Percentiles rank a stretch among this genome's conserved stretches.
These are phyloP conservation scores for Russula abietina DNA, from an alignment of 768 basidiomycete genomes.

Conservation along the genomic window DNA sequence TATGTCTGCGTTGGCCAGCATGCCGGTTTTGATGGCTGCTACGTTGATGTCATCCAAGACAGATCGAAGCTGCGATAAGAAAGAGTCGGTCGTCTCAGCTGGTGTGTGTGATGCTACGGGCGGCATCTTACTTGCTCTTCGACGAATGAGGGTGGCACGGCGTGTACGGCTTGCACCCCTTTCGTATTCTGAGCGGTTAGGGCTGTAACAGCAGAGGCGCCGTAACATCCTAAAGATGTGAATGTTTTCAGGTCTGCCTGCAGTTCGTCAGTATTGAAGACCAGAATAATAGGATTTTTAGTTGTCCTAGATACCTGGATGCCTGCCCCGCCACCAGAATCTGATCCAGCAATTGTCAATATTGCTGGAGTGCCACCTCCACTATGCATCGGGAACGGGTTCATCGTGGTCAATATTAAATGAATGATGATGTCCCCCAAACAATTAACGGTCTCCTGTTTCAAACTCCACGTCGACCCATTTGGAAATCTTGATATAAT, in stretches of 20 bases:
- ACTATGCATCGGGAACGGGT: not conserved
- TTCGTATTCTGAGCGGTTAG: slow-evolving; percentile 85
- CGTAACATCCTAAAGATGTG: slow-evolving; percentile 72
- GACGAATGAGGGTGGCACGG: slow-evolving; percentile 64
- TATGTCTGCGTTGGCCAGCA: slow-evolving; percentile 64
- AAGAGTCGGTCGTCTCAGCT: no score
- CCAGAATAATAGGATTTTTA: no score
- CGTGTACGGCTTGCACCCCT: slow-evolving; percentile 72
- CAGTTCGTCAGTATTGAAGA: not conserved
- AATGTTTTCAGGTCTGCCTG: slow-evolving; percentile 87
- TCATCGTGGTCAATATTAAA: not conserved
- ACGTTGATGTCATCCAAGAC: slow-evolving; percentile 69
- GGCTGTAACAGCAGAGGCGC: slow-evolving; percentile 76
- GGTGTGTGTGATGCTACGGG: not conserved
- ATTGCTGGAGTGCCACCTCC: slow-evolving; percentile 31
- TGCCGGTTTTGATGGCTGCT: slow-evolving; percentile 74
- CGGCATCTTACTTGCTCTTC: slow-evolving; percentile 55
- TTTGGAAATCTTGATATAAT: not conserved
- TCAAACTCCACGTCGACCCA: not conserved
- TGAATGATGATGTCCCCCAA: no score
- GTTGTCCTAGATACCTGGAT: slow-evolving; percentile 60
- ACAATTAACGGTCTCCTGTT: not conserved
- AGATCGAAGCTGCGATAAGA: slow-evolving; percentile 49
- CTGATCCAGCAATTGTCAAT: slow-evolving; percentile 75
- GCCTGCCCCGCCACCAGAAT: slow-evolving; percentile 82